Conservation (phyloP, 805 yeast genomes). For the Pichia membranifaciens region DNA sequence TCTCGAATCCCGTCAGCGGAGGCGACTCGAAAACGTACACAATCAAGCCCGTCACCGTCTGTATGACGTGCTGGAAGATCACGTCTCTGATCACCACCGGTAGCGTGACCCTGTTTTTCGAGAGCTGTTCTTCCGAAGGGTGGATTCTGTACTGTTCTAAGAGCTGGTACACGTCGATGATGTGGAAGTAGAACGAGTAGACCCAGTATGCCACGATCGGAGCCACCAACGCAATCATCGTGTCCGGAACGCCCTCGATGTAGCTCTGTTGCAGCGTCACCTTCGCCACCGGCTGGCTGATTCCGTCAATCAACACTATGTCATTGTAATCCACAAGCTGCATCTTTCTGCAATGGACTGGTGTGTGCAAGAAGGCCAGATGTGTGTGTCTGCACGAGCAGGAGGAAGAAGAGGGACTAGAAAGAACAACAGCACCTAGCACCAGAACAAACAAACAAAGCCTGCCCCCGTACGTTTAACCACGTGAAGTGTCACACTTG, state of each 20-base stretch:
- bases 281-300: background rate
- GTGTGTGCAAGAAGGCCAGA: too few relatives aligned
- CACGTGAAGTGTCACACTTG: too few relatives aligned
- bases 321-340: conserved; percentile 3
- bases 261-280: background rate
- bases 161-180: conserved; percentile 66
- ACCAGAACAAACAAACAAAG: too few relatives aligned
- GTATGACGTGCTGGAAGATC: conserved; percentile 76
- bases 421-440: too few relatives aligned
- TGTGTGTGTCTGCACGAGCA: too few relatives aligned
- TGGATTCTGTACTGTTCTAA: conserved; percentile 86
- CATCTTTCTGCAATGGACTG: background rate
- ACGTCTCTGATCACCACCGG: conserved; percentile 76
- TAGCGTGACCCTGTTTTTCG: conserved; percentile 69
- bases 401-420: too few relatives aligned
- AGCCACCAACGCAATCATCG: conserved; percentile 47
- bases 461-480: too few relatives aligned
- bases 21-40: conserved; percentile 52
- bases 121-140: conserved; percentile 76
- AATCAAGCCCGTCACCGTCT: conserved; percentile 60
- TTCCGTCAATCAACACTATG: conserved; percentile 1
- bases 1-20: conserved; percentile 48
- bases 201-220: conserved; percentile 87
- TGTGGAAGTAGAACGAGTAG: conserved; percentile 65
- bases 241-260: conserved; percentile 8